Evolutionary conservation across 2,329 filamentous ascomycete species (phyloP).

Genomic region (Periconia sp.): DNA sequence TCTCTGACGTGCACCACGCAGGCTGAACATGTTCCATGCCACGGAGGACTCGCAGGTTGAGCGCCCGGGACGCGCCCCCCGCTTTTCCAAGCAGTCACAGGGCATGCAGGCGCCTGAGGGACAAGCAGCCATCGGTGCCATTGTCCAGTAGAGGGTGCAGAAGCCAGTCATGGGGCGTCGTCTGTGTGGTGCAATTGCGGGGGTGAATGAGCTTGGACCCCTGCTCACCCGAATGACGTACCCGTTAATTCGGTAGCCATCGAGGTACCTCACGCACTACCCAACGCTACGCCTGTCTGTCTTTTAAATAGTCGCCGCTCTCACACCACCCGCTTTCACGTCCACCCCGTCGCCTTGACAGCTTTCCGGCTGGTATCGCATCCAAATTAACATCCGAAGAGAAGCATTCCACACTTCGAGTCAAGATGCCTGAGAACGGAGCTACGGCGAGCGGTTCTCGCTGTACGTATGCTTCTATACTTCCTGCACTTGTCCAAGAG

Average conservation of each 20-base stretch:
- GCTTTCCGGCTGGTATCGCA: not conserved
- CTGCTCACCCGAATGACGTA: too few relatives aligned
- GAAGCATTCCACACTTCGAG: not conserved
- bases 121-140: not conserved
- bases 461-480: slow-evolving; percentile 10
- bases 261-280: too few relatives aligned
- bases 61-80: slow-evolving; percentile 4
- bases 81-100: slow-evolving; percentile 8
- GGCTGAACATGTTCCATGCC: not conserved
- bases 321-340: too few relatives aligned
- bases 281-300: too few relatives aligned
- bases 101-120: not conserved
- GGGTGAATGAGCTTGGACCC: too few relatives aligned
- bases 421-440: slow-evolving; percentile 19
- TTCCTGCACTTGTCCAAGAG: not conserved
- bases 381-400: not conserved
- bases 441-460: slow-evolving; percentile 8
- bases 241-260: too few relatives aligned
- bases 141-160: slow-evolving; percentile 9
- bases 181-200: slow-evolving; percentile 6
- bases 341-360: too few relatives aligned
- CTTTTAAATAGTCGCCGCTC: too few relatives aligned
- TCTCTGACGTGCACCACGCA: too few relatives aligned
- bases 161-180: slow-evolving; percentile 7
- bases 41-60: slow-evolving; percentile 1